Base-by-base conservation (phyloP, 257 asterid species). In the Gardenia jasminoides region DNA sequence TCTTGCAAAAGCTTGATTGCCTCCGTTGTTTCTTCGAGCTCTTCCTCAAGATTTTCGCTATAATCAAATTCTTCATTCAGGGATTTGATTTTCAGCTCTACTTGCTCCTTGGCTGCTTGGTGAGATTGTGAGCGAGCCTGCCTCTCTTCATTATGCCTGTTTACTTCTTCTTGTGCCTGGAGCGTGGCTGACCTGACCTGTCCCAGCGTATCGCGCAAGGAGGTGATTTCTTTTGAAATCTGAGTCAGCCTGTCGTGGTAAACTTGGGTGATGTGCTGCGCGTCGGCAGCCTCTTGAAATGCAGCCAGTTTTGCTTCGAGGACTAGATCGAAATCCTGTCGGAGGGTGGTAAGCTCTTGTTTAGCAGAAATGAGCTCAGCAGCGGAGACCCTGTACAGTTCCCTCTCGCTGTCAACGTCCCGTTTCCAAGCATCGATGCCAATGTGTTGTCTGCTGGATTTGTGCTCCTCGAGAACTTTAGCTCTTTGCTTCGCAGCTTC, bases 241-340 rank as follows among this genome's bases (percentile, higher is more conserved):
- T 80, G 77, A 78, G 72, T 76, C 56, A 75, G 73, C 74, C 84
- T 90, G 80, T 87, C 92, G 82, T 58, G 77, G 47, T 86, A 81
- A 68, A 82, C 77, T 58, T 83, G 81, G 17, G 81, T 67, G 12
- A 26, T 73, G 7, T 83, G 91, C 64, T 90, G 89, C 5, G 92
- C 93, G 10, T 89, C 97, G 61, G 87, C 91, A 7, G 91, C 90
- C 78, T 88, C 85, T 80, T 87, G 95, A 61, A 90, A 83, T 17
- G 89, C 89, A 2, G 83, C 76, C 10, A 80, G 9, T 61, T 91
- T 94, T 0, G 84, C 88, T 43, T 83, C 90, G 19, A 88, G 71
- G 22, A 86, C 90, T 8, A 85, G 80, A 6, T 91, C 93, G 2
- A 88, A 85, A 67, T 93, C 93, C 74, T 84, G 92, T 64, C 85